Base-by-base conservation (phyloP, 345 rosid species). In the Rubroshorea leprosula region DNA sequence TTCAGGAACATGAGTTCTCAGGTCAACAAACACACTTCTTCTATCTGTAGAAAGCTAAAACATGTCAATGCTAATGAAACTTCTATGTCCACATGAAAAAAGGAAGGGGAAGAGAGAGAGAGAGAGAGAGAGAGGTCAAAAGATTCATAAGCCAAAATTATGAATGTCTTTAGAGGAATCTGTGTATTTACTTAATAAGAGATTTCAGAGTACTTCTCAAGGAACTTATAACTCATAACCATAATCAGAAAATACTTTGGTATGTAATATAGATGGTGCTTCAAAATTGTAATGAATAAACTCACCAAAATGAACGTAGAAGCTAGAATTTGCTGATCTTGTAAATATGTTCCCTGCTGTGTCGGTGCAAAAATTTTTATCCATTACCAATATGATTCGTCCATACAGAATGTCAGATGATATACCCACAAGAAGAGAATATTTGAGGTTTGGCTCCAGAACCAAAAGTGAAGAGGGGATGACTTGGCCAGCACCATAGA, bases 401-500 rank as follows among this genome's bases (percentile, higher is more conserved):
- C 95, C 95, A 24, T 80, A 81, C 51, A 60, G 73, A 64, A 58
- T 75, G n/a, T 38, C 54, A 11, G 85, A 73, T 21, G 88, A 78
- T 61, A 89, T 65, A 43, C 72, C 76, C 74, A 92, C 93, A 51
- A 81, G 72, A 61, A 92, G 82, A 13, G 83, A 75, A 67, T 92
- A 92, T 61, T 67, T 68, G 49, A 92, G 80, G 70, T 77, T 72
- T 35, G 74, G 72, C 71, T 78, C 72, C 67, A 86, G 63, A 67
- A 77, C 62, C 31, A 76, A 64, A 43, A 89, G 25, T 0, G 95
- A 84, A 51, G 96, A 81, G 18, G 98, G 95, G 59, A 89, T 69
- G 24, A 92, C 86, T 77, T 86, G 75, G 69, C 90, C 98, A 61
- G 84, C 76, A 47, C 96, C 98, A 57, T 92, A 92, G 49, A 89